A percentile compares a stretch with the other conserved stretches of the same genome.
Evolutionary conservation across 1,139 yeast genomes (phyloP).

Genomic region (Taiozyma sp.): DNA sequence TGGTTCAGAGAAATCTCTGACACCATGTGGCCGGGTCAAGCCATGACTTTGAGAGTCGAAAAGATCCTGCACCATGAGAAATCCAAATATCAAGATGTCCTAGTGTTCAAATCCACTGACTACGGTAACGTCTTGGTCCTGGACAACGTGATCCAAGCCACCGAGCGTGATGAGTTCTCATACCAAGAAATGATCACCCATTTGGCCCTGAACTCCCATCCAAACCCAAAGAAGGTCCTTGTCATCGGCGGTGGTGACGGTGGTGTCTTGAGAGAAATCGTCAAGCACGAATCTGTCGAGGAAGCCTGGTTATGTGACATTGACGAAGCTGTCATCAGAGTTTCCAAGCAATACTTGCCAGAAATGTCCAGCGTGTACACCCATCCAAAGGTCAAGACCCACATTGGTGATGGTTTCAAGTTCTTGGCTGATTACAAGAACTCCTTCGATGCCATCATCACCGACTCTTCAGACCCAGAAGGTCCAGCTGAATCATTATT

Average conservation of each 20-base stretch:
- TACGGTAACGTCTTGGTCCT: slow-evolving; percentile 89
- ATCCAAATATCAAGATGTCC: slow-evolving; percentile 83
- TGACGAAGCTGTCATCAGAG: slow-evolving; percentile 82
- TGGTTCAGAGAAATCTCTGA: slow-evolving; percentile 90
- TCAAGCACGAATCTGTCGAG: slow-evolving; percentile 78
- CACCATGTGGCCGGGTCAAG: slow-evolving; percentile 93
- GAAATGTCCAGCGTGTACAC: slow-evolving; percentile 74
- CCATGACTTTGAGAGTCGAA: slow-evolving; percentile 76
- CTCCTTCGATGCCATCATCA: slow-evolving; percentile 79
- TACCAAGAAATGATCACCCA: slow-evolving; percentile 96
- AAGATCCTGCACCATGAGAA: slow-evolving; percentile 73
- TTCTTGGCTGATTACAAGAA: slow-evolving; percentile 71
- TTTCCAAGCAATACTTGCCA: slow-evolving; percentile 79
- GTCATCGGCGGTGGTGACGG: slow-evolving; percentile 96
- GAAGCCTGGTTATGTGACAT: slow-evolving; percentile 88
- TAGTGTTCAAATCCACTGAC: slow-evolving; percentile 80
- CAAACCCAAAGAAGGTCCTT: slow-evolving; percentile 81
- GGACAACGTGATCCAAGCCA: slow-evolving; percentile 88
- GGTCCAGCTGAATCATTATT: slow-evolving; percentile 92
- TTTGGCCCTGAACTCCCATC: slow-evolving; percentile 83
- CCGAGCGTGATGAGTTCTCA: slow-evolving; percentile 92
- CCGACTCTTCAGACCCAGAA: slow-evolving; percentile 95
- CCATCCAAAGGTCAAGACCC: slow-evolving; percentile 77
- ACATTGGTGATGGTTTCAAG: slow-evolving; percentile 90
- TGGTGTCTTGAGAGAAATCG: slow-evolving; percentile 85